Evolutionary conservation across 164 flowering plant species (phyloP).

Genomic region (Taxillus chinensis): DNA sequence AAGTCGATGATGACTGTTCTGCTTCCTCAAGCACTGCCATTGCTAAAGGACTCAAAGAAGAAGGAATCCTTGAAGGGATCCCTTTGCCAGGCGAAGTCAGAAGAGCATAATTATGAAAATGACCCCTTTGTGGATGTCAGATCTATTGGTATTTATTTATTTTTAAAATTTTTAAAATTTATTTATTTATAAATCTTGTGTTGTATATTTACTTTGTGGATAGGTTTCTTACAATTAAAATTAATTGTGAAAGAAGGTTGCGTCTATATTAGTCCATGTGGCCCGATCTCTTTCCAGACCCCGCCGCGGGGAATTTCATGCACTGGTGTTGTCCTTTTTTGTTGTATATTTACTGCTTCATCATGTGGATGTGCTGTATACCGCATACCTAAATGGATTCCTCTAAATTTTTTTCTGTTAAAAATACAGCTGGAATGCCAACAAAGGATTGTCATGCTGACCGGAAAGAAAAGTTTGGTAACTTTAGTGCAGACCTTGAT

Average conservation of each 20-base stretch:
- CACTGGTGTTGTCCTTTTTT: neutral
- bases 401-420: slow-evolving; percentile 9
- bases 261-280: too few relatives aligned
- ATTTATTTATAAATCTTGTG: neutral
- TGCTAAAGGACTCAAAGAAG: slow-evolving; percentile 45
- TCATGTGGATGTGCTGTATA: neutral
- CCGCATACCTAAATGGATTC: neutral
- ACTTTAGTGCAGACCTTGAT: slow-evolving; percentile 6
- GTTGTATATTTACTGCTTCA: too few relatives aligned
- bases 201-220: neutral
- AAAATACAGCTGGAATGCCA: slow-evolving; percentile 23
- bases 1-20: slow-evolving; percentile 77
- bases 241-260: too few relatives aligned
- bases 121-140: slow-evolving; percentile 7
- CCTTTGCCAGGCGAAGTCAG: slow-evolving; percentile 6
- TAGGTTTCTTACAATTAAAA: too few relatives aligned
- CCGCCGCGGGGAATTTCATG: neutral
- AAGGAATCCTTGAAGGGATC: slow-evolving; percentile 17
- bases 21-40: slow-evolving; percentile 90
- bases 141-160: slow-evolving; percentile 22
- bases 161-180: neutral
- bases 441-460: slow-evolving; percentile 11
- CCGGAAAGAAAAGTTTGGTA: slow-evolving; percentile 9
- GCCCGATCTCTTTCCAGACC: too few relatives aligned
- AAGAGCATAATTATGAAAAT: slow-evolving; percentile 11